Evolutionary conservation across 192 early-diverging fungal genomes (phyloP).

Genomic region (Coemansia sp.): DNA sequence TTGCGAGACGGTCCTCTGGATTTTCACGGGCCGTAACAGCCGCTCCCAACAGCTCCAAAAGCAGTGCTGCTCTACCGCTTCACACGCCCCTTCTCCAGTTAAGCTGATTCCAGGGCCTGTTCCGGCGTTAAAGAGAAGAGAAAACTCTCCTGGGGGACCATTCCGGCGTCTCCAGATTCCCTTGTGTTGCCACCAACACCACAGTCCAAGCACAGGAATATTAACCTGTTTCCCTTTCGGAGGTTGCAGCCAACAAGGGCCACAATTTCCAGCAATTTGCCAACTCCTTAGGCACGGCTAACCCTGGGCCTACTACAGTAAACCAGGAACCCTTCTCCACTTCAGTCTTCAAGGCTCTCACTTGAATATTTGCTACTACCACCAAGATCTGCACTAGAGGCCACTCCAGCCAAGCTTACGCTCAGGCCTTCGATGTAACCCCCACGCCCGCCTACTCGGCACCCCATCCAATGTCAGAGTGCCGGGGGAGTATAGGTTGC

Average conservation of each 20-base stretch:
- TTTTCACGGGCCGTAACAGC: slow-evolving; percentile 69
- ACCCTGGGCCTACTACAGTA: slow-evolving; percentile 73
- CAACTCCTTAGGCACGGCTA: slow-evolving; percentile 76
- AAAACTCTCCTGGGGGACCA: slow-evolving; percentile 68
- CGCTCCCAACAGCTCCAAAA: slow-evolving; percentile 62
- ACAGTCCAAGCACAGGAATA: slow-evolving; percentile 72
- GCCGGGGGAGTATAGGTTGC: slow-evolving; percentile 70
- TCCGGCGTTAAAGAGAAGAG: slow-evolving; percentile 68
- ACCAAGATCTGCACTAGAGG: slow-evolving; percentile 77
- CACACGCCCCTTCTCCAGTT: slow-evolving; percentile 60
- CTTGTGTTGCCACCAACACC: slow-evolving; percentile 69
- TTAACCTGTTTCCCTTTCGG: slow-evolving; percentile 80
- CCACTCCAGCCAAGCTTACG: slow-evolving; percentile 65
- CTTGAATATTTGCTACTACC: slow-evolving; percentile 80
- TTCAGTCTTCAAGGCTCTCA: slow-evolving; percentile 84
- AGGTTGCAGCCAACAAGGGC: slow-evolving; percentile 10
- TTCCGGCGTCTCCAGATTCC: slow-evolving; percentile 69
- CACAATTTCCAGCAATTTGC: slow-evolving; percentile 51
- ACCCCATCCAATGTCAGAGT: slow-evolving; percentile 54
- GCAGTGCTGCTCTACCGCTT: slow-evolving; percentile 37
- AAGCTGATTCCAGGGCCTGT: slow-evolving; percentile 65
- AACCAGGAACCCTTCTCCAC: slow-evolving; percentile 77
- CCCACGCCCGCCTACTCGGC: slow-evolving; percentile 72
- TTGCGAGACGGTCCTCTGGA: slow-evolving; percentile 59
- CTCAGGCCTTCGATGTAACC: slow-evolving; percentile 61